phyloP scores from a whole-genome alignment of 345 rosid genomes.

The Melaleuca quinquenervia region DNA sequence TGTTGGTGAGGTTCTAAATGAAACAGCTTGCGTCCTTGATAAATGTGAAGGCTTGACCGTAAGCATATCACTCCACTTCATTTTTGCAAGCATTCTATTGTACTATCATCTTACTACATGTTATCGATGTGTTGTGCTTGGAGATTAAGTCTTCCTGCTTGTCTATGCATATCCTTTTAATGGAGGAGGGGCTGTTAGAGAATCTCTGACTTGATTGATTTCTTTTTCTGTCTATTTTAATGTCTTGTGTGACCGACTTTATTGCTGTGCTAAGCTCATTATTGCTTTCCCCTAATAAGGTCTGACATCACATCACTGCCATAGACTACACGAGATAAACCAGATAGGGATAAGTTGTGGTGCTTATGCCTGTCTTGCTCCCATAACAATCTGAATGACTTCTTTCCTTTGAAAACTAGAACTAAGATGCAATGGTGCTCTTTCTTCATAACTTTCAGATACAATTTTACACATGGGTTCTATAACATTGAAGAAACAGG shows the following conservation, averaged over 20 bases:
- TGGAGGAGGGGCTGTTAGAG: background rate
- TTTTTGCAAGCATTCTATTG: background rate
- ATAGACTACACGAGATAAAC: background rate
- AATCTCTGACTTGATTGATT: background rate
- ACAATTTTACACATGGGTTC: background rate
- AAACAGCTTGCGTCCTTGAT: slow-evolving; percentile 59
- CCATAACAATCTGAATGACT: background rate
- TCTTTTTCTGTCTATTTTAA: background rate
- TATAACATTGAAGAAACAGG: background rate
- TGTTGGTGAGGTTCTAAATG: slow-evolving; percentile 85
- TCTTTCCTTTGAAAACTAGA: background rate
- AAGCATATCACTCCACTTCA: slow-evolving; percentile 11
- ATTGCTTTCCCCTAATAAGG: background rate
- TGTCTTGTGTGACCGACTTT: background rate
- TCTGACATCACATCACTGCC: background rate
- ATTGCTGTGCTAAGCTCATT: background rate
- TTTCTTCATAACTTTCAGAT: background rate
- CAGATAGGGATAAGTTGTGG: background rate
- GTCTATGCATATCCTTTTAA: background rate
- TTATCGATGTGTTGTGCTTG: background rate
- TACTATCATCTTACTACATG: background rate
- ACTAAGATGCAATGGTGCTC: background rate
- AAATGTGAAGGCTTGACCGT: slow-evolving; percentile 90
- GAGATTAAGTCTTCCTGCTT: background rate
- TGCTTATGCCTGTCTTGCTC: background rate